phyloP scores from a whole-genome alignment of 1,284 basidiomycete genomes.

The Tilletia horrida region DNA sequence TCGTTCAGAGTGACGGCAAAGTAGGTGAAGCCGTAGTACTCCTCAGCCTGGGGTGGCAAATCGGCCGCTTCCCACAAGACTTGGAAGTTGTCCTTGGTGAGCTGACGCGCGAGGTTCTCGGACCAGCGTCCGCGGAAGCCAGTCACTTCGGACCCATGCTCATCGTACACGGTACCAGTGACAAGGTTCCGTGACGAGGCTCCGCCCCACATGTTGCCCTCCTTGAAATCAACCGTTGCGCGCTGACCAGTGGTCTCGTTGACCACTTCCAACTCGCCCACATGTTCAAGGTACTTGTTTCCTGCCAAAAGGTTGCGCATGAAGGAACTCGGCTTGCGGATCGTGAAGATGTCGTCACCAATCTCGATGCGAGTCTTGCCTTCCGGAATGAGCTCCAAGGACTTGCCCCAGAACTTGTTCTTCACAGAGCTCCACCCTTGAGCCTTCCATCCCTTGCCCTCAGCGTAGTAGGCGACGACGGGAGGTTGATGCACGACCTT shows the following conservation, averaged over 20 bases:
- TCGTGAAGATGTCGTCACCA: constrained; percentile 43
- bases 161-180: constrained; percentile 45
- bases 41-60: constrained; percentile 44
- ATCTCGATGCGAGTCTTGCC: constrained; percentile 43
- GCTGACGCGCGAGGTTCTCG: constrained; percentile 39
- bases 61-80: constrained; percentile 49
- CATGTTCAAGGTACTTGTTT: constrained; percentile 55
- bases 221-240: constrained; percentile 49
- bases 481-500: constrained; percentile 54
- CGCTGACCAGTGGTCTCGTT: constrained; percentile 42
- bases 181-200: constrained; percentile 41
- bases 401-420: constrained; percentile 55
- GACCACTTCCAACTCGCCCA: constrained; percentile 49
- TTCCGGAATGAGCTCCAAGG: constrained; percentile 52
- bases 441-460: constrained; percentile 50
- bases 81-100: constrained; percentile 48
- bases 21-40: constrained; percentile 54
- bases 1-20: constrained; percentile 54
- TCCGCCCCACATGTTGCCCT: constrained; percentile 50
- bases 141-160: constrained; percentile 35
- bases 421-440: constrained; percentile 48
- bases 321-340: constrained; percentile 49
- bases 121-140: constrained; percentile 48
- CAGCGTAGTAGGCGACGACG: constrained; percentile 47
- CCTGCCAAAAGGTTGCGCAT: constrained; percentile 54